Evolutionary conservation across 768 basidiomycete genomes (phyloP).

Genomic region (Candolleomyces efflorescens): DNA sequence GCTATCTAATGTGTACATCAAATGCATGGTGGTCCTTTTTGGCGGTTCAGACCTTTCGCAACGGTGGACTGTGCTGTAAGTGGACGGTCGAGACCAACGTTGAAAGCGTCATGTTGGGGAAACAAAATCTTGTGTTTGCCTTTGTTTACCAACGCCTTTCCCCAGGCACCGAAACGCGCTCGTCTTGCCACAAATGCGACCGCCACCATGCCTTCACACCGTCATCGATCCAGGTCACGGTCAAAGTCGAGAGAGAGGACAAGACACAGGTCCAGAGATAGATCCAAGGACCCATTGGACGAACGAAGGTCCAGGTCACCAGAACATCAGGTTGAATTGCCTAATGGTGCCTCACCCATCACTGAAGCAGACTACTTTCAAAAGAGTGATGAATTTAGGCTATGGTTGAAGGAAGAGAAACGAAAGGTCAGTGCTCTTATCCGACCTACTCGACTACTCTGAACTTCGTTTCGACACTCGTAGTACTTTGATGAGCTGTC

Average conservation of each 20-base stretch:
- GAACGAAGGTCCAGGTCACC: constrained; percentile 42
- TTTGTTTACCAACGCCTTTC: constrained; percentile 1
- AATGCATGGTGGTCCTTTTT: constrained; percentile 68
- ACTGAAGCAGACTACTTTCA: constrained; percentile 85
- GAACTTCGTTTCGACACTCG: neutral
- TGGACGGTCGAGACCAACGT: neutral
- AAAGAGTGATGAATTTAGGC: constrained; percentile 81
- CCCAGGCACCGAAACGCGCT: neutral
- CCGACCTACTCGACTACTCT: neutral
- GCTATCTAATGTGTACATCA: constrained; percentile 89
- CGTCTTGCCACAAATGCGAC: neutral
- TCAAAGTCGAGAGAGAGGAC: neutral
- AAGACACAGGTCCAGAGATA: constrained; percentile 14
- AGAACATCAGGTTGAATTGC: constrained; percentile 41
- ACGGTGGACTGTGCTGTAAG: neutral
- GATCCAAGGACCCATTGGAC: constrained; percentile 23
- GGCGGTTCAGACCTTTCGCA: neutral
- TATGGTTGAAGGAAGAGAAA: constrained; percentile 77
- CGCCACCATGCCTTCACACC: neutral
- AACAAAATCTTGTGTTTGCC: neutral
- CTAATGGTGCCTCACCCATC: constrained; percentile 56
- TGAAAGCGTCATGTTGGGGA: neutral
- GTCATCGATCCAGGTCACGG: neutral
- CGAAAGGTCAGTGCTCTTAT: constrained; percentile 32
- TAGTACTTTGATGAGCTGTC: constrained; percentile 87